phyloP scores from a whole-genome alignment of 371 early-diverging fungal genomes.

The Haplosporangium sp. region DNA sequence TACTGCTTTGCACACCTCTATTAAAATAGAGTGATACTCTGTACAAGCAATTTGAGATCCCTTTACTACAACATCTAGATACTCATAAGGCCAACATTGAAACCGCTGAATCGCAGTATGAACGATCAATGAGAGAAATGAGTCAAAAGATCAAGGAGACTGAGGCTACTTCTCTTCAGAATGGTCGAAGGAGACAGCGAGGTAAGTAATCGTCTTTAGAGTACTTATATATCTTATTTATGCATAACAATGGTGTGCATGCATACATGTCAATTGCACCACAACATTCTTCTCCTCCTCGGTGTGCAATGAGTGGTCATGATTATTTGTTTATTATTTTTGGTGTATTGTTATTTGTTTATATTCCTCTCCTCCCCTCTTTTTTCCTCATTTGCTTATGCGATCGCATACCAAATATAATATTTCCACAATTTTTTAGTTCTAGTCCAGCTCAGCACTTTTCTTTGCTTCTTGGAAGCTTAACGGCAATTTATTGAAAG shows the following conservation, averaged over 20 bases:
- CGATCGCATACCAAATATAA: conserved; percentile 14
- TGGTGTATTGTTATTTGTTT: conserved; percentile 1
- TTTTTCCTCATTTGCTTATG: conserved; percentile 27
- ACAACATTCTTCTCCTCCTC: neutral
- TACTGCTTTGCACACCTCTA: neutral
- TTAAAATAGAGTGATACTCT: conserved; percentile 58
- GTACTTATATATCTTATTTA: too few species aligned
- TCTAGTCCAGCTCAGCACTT: neutral
- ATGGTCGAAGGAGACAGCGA: conserved; percentile 62
- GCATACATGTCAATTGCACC: neutral
- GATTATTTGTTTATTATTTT: conserved; percentile 7
- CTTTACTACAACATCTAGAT: conserved; percentile 61
- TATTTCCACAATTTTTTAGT: neutral
- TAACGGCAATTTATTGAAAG: neutral
- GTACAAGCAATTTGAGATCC: conserved; percentile 62
- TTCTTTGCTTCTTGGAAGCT: conserved; percentile 5
- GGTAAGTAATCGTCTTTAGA: conserved; percentile 35
- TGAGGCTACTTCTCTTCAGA: conserved; percentile 61
- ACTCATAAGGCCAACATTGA: conserved; percentile 60
- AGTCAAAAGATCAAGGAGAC: conserved; percentile 66
- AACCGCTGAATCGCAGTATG: conserved; percentile 63
- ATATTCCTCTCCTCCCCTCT: neutral
- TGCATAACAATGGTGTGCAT: too few species aligned
- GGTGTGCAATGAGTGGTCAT: neutral
- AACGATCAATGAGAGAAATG: conserved; percentile 59